These are phyloP conservation scores for Populus nigra DNA, from an alignment of 345 rosid genomes.

Conservation along the genomic window DNA sequence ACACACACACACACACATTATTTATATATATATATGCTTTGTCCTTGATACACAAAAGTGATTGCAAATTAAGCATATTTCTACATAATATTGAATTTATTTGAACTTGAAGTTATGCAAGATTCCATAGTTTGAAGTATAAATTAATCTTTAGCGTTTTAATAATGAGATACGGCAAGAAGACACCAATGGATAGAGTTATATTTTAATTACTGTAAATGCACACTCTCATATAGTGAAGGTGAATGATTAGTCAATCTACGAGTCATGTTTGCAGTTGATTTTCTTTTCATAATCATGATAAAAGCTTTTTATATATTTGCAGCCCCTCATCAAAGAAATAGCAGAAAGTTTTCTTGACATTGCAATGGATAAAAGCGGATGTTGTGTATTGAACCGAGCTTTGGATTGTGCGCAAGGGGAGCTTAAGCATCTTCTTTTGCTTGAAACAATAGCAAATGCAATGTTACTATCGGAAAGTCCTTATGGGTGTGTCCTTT, in stretches of 20 bases:
- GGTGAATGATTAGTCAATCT: background rate
- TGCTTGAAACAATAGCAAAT: slow-evolving; percentile 21
- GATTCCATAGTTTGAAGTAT: too few species aligned
- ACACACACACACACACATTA: background rate
- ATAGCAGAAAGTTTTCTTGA: slow-evolving; percentile 26
- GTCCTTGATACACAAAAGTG: too few species aligned
- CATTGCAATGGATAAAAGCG: slow-evolving; percentile 40
- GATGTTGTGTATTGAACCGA: slow-evolving; percentile 40
- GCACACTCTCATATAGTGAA: background rate
- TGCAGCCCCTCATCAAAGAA: slow-evolving; percentile 32
- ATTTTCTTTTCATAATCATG: too few species aligned
- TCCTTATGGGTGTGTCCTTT: slow-evolving; percentile 36
- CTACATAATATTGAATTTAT: background rate
- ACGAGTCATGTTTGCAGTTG: background rate
- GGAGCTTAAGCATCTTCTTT: slow-evolving; percentile 21
- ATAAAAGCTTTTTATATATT: background rate
- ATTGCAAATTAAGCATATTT: background rate
- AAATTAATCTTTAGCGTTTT: too few species aligned
- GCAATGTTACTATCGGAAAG: slow-evolving; percentile 33
- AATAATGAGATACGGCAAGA: too few species aligned
- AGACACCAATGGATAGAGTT: too few species aligned
- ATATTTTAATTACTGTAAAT: too few species aligned
- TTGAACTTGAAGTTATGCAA: background rate
- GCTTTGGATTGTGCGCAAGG: slow-evolving; percentile 19
- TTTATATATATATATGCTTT: background rate